Conservation (phyloP, 306 rosid genomes). For the Coriaria nepalensis region DNA sequence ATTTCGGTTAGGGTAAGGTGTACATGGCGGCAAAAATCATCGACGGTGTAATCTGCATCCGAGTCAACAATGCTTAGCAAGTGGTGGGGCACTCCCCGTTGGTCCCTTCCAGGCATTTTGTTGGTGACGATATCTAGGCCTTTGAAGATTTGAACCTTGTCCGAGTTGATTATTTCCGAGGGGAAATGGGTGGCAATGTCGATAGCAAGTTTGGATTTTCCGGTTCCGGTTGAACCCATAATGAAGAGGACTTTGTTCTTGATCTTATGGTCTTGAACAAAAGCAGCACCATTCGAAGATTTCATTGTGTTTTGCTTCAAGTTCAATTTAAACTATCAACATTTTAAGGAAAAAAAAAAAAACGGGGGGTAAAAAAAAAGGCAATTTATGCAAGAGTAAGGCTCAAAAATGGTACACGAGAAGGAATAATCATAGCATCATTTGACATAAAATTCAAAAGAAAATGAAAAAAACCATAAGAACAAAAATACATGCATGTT, state of each 20-base stretch:
- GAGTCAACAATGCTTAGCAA: constrained; percentile 17
- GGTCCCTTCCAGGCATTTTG: constrained; percentile 10
- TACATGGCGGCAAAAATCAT: constrained; percentile 6
- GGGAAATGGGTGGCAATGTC: constrained; percentile 13
- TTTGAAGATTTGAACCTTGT: constrained; percentile 24
- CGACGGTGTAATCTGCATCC: constrained; percentile 8
- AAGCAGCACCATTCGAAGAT: not conserved
- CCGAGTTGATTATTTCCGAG: constrained; percentile 21
- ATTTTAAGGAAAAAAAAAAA: too few relatives aligned
- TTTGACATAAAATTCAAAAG: too few relatives aligned
- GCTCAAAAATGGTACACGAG: too few relatives aligned
- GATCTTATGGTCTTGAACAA: too few relatives aligned
- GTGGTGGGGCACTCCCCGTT: constrained; percentile 19
- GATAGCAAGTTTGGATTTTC: constrained; percentile 22
- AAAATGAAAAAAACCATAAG: too few relatives aligned
- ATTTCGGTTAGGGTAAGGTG: not conserved
- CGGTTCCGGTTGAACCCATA: constrained; percentile 14
- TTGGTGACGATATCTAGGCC: constrained; percentile 25
- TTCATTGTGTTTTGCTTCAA: too few relatives aligned
- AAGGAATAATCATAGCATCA: too few relatives aligned
- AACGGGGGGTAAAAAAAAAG: too few relatives aligned
- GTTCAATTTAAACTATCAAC: too few relatives aligned
- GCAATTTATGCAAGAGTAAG: too few relatives aligned
- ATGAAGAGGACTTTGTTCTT: constrained; percentile 14
- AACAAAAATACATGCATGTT: too few relatives aligned